These are phyloP conservation scores for Chrysosporium keratinophilum DNA, from an alignment of 2,329 filamentous ascomycete genomes.

Conservation along the genomic window DNA sequence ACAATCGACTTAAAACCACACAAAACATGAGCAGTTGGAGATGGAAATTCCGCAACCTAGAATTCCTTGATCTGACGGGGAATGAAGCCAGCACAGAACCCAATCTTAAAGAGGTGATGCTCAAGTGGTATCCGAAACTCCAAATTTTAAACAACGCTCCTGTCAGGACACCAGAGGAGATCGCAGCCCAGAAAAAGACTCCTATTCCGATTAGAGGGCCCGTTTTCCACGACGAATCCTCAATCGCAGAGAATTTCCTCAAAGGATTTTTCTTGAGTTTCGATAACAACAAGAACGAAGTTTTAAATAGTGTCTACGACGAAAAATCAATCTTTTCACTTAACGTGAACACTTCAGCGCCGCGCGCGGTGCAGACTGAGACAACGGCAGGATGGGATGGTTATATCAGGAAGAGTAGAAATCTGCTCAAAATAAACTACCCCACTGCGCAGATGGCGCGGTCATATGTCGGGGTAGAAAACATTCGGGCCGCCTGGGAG, in stretches of 20 bases:
- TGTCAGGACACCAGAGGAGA: conserved; percentile 62
- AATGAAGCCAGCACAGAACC: conserved; percentile 61
- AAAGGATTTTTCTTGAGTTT: conserved; percentile 62
- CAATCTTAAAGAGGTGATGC: conserved; percentile 56
- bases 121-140: conserved; percentile 74
- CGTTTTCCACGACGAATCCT: conserved; percentile 62
- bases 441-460: conserved; percentile 53
- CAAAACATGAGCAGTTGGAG: conserved; percentile 65
- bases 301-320: conserved; percentile 64
- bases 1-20: conserved; percentile 63
- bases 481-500: conserved; percentile 60
- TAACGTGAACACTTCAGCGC: conserved; percentile 55
- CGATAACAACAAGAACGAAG: conserved; percentile 57
- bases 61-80: conserved; percentile 67
- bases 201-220: conserved; percentile 54
- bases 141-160: conserved; percentile 64
- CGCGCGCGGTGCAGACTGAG: conserved; percentile 43
- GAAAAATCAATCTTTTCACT: conserved; percentile 63
- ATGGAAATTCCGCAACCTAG: conserved; percentile 63
- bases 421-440: conserved; percentile 59
- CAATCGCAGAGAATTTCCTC: conserved; percentile 66
- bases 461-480: conserved; percentile 52
- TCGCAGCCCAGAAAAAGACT: conserved; percentile 47
- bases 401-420: conserved; percentile 69
- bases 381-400: conserved; percentile 49